Evolutionary conservation across 148 eudicot species (phyloP).

Genomic region (Heliosperma pusillum): DNA sequence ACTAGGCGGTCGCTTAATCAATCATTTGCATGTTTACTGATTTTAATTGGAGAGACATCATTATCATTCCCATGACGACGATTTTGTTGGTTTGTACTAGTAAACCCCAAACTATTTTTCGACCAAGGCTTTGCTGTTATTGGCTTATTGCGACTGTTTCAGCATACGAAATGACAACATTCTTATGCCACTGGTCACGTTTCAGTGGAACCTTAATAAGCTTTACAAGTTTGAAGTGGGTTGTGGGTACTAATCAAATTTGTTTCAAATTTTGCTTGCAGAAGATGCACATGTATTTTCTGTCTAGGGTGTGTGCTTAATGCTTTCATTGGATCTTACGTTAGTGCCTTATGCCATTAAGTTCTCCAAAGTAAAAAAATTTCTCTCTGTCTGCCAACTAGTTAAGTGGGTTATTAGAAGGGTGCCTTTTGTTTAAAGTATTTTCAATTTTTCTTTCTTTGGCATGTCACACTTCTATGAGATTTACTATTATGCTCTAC

Average conservation of each 20-base stretch:
- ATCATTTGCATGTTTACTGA: conserved; percentile 10
- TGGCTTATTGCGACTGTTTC: background rate
- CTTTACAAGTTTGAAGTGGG: background rate
- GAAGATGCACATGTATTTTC: background rate
- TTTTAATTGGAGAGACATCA: background rate
- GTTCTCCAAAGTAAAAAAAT: conserved; percentile 1
- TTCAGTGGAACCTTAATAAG: conserved; percentile 3
- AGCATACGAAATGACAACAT: background rate
- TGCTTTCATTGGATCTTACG: conserved; percentile 15
- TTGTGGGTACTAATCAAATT: conserved; percentile 7
- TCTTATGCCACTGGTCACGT: background rate
- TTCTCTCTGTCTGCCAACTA: conserved; percentile 13
- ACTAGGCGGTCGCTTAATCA: background rate
- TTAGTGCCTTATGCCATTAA: conserved; percentile 19
- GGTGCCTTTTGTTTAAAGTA: conserved; percentile 16
- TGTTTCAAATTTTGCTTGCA: background rate
- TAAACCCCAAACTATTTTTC: background rate
- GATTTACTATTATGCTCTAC: conserved; percentile 19
- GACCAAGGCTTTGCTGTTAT: background rate
- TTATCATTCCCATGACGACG: background rate
- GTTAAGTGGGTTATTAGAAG: conserved; percentile 20
- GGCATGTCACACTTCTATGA: conserved; percentile 21
- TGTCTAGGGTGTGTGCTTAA: conserved; percentile 6
- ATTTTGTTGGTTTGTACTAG: background rate
- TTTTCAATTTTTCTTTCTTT: conserved; percentile 15